Percentiles rank a stretch among this genome's conserved stretches.
phyloP scores from a whole-genome alignment of 495 filamentous ascomycete genomes.

The Talaromyces borbonicus region DNA sequence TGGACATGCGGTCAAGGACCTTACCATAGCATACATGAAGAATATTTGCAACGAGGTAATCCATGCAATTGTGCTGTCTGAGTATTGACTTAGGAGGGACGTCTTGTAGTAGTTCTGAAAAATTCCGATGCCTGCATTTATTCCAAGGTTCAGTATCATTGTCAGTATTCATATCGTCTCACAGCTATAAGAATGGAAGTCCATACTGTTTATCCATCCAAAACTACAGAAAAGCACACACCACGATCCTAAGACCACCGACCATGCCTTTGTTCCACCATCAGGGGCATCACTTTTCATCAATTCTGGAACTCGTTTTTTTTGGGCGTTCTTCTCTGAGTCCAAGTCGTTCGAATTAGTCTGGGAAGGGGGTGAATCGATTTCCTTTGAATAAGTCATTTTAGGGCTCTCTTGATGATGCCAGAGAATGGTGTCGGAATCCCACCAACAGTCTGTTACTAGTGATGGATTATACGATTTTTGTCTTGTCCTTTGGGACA shows the following conservation, averaged over 20 bases:
- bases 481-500: not conserved
- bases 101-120: slow-evolving; percentile 52
- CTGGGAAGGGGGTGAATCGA: not conserved
- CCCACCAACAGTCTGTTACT: not conserved
- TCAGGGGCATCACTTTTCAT: slow-evolving; percentile 14
- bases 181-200: slow-evolving; percentile 16
- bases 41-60: slow-evolving; percentile 46
- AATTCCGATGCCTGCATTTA: slow-evolving; percentile 31
- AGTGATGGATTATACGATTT: not conserved
- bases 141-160: not conserved
- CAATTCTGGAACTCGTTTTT: not conserved
- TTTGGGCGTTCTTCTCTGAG: not conserved
- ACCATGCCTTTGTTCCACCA: slow-evolving; percentile 32
- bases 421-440: not conserved
- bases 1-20: not conserved
- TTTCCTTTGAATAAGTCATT: not conserved
- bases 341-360: not conserved
- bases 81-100: slow-evolving; percentile 38
- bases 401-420: not conserved
- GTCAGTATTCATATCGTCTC: not conserved
- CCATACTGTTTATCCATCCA: slow-evolving; percentile 31
- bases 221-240: slow-evolving; percentile 29
- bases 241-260: slow-evolving; percentile 28
- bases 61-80: slow-evolving; percentile 45
- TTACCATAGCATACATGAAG: slow-evolving; percentile 42